Percentiles rank a stretch among this genome's conserved stretches.
Evolutionary conservation across 768 basidiomycete species (phyloP).

Genomic region (Gloeostereum incarnatum): DNA sequence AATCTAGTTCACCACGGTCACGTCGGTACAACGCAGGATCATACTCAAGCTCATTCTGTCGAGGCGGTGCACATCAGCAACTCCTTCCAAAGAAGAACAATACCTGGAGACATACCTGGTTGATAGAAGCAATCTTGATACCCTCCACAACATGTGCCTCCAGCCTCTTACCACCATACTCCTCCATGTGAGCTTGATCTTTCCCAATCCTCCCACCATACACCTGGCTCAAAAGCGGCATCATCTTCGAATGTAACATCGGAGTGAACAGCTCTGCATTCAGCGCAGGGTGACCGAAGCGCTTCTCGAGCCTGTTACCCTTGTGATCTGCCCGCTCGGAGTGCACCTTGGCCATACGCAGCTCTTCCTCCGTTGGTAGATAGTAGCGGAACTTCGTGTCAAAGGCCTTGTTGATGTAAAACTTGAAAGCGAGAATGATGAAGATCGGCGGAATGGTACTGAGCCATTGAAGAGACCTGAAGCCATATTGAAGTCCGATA

Average conservation of each 20-base stretch:
- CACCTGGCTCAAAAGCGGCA: constrained; percentile 66
- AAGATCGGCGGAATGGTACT: constrained; percentile 83
- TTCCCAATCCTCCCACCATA: constrained; percentile 64
- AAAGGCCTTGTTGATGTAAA: constrained; percentile 67
- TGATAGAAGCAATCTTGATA: constrained; percentile 74
- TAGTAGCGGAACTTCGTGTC: constrained; percentile 70
- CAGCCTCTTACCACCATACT: constrained; percentile 73
- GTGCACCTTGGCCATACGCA: constrained; percentile 64
- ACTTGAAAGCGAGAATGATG: constrained; percentile 73
- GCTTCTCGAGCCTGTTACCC: constrained; percentile 71
- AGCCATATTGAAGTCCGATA: constrained; percentile 74
- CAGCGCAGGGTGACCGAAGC: constrained; percentile 93
- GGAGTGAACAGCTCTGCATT: constrained; percentile 82
- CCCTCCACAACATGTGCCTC: constrained; percentile 69
- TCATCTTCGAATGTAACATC: constrained; percentile 82
- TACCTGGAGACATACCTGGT: constrained; percentile 50
- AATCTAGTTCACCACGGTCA: constrained; percentile 80
- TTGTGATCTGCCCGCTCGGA: constrained; percentile 68
- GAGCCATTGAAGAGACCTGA: constrained; percentile 70
- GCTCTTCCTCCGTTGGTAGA: constrained; percentile 73
- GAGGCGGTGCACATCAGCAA: constrained; percentile 3
- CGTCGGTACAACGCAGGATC: constrained; percentile 72
- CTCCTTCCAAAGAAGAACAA: not conserved
- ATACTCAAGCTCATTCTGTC: constrained; percentile 65
- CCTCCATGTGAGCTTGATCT: constrained; percentile 57